These are phyloP conservation scores for Mallotus nudiflorus DNA, from an alignment of 345 rosid genomes.

Conservation along the genomic window DNA sequence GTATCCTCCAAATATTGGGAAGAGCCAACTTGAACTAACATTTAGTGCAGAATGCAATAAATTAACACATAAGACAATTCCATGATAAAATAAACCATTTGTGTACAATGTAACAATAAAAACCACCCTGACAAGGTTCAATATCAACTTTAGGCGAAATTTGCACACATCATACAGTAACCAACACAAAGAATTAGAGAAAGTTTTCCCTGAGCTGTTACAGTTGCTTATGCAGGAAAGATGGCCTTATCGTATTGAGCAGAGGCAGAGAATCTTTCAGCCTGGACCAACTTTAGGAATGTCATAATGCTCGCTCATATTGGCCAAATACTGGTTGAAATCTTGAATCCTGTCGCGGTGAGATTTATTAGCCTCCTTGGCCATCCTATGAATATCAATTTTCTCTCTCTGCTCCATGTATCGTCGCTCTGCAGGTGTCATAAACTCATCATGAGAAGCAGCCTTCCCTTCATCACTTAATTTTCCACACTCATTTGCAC, in stretches of 20 bases:
- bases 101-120: too few species aligned
- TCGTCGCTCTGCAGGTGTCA: constrained; percentile 69
- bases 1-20: too few species aligned
- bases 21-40: too few species aligned
- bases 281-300: constrained; percentile 96
- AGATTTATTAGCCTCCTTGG: constrained; percentile 73
- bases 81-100: too few species aligned
- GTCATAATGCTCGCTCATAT: constrained; percentile 89
- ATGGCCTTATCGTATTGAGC: not conserved
- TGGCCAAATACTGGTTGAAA: constrained; percentile 83
- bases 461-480: constrained; percentile 45
- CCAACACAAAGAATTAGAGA: not conserved
- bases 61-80: too few species aligned
- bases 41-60: too few species aligned
- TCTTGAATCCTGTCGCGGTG: constrained; percentile 85
- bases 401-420: constrained; percentile 74
- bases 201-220: not conserved
- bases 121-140: too few species aligned
- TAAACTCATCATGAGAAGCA: constrained; percentile 41
- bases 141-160: too few species aligned
- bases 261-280: constrained; percentile 20
- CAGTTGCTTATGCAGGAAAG: too few species aligned
- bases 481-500: constrained; percentile 28
- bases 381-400: constrained; percentile 60
- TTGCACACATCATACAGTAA: not conserved